A percentile compares a stretch with the other conserved stretches of the same genome.
Conservation (phyloP, 1,284 basidiomycete species). For the Fomitopsis betulina region DNA sequence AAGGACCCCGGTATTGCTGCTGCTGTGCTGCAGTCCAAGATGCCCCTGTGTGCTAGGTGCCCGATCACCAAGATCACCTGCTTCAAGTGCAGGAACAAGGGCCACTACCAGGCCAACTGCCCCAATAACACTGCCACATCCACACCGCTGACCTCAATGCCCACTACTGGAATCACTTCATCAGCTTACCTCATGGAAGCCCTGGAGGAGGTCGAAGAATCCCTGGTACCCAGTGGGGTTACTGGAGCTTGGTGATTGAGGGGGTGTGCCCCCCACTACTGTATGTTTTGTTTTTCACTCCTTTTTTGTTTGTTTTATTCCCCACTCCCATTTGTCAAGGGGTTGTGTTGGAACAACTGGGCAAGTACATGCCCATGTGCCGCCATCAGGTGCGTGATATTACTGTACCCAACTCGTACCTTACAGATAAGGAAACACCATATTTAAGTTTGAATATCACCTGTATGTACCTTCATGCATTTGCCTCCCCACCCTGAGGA, state of each 20-base stretch:
- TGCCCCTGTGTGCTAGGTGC: neutral
- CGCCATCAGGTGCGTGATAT: too few species aligned
- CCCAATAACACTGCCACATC: conserved; percentile 5
- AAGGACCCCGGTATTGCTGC: neutral
- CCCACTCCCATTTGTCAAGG: conserved; percentile 3
- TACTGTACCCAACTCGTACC: too few species aligned
- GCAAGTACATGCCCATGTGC: neutral
- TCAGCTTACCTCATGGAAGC: neutral
- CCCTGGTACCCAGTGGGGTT: neutral
- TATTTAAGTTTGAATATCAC: too few species aligned
- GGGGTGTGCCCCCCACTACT: neutral
- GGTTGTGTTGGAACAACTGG: conserved; percentile 7
- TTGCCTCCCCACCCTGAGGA: too few species aligned
- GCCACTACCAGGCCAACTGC: conserved; percentile 26
- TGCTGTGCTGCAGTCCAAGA: neutral
- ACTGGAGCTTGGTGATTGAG: conserved; percentile 5
- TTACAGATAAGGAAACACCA: too few species aligned
- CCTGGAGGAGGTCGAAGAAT: neutral
- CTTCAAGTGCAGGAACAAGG: conserved; percentile 23
- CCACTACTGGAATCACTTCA: neutral
- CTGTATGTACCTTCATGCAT: too few species aligned
- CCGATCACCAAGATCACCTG: conserved; percentile 18
- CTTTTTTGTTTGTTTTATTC: neutral
- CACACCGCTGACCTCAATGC: neutral
- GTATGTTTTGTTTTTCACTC: neutral